phyloP scores from a whole-genome alignment of 768 basidiomycete genomes.

The Xerocomellus dryophilus region DNA sequence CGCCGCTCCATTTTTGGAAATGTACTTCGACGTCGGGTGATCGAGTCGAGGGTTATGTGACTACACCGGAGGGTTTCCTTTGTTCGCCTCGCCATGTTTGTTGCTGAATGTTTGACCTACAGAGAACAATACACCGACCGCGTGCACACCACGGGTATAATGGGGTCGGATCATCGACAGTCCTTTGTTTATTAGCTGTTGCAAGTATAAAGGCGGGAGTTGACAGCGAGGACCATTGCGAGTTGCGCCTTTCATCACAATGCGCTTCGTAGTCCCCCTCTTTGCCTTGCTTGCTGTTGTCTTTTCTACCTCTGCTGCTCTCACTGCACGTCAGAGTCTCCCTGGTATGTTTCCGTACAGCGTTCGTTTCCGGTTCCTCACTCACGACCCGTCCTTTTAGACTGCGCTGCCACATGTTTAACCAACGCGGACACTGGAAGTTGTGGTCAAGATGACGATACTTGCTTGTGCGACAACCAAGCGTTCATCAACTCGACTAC shows the following conservation, averaged over 20 bases:
- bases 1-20: background rate
- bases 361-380: background rate
- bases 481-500: constrained; percentile 47
- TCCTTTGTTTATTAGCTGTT: background rate
- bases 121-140: too few relatives aligned
- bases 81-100: background rate
- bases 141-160: too few relatives aligned
- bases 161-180: too few relatives aligned
- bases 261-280: constrained; percentile 15
- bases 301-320: constrained; percentile 18
- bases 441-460: constrained; percentile 50
- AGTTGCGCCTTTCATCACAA: background rate
- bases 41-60: too few relatives aligned
- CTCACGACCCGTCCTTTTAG: constrained; percentile 31
- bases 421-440: constrained; percentile 38
- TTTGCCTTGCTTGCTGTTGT: constrained; percentile 7
- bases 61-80: background rate
- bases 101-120: background rate
- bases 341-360: constrained; percentile 19
- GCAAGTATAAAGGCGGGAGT: background rate
- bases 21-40: too few relatives aligned
- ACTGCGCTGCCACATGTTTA: constrained; percentile 52
- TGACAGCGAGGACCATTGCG: too few relatives aligned
- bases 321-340: constrained; percentile 19
- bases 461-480: constrained; percentile 53